Base-by-base conservation (phyloP, 2,329 filamentous ascomycete genomes). In the Colletotrichum incanum region DNA sequence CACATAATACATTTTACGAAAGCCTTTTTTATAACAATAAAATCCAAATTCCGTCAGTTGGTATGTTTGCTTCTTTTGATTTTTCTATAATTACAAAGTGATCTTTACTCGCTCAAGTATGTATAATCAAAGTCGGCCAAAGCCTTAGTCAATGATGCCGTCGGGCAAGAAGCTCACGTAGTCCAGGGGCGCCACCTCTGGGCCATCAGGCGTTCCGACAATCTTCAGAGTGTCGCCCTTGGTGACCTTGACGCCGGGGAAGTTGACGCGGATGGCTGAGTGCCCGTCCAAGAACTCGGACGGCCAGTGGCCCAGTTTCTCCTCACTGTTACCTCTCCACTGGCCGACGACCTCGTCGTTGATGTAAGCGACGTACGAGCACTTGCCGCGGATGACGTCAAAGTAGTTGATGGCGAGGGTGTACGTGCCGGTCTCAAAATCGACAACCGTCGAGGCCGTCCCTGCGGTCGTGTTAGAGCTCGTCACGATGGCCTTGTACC, bases 381-480 rank as follows among this genome's bases (percentile, higher is more conserved):
- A 84, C 67, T 83, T 84, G 0, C 92, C 91, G n/a, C 85, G 86
- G 37, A 85, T 84, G 9, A 91, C 71, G 76, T 94, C 91, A 74
- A 87, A 93, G 77, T 93, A 93, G 72, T 92, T 92, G 9, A 93
- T 85, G 0, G 88, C 90, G 3, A 94, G 72, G 74, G 92, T 86
- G 74, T 93, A 94, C 6, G 76, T 86, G 0, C 90, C 91, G 0
- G 83, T 82, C 1, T 84, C 79, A 63, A 88, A 88, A 0, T 81
- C 75, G 1, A 92, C 76, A 20, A 75, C 83, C 0, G 86, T 82
- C 2, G 79, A 80, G 0, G 86, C 90, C 0, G 84, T 87, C 5
- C 87, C 89, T 0, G 79, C 77, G 5, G 1, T 78, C 14, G 86
- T 90, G 76, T 90, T 91, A 12, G 83, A 82, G 1, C 78, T 79